These are phyloP conservation scores for Astragalus membranaceus DNA, from an alignment of 306 rosid species.

Conservation along the genomic window DNA sequence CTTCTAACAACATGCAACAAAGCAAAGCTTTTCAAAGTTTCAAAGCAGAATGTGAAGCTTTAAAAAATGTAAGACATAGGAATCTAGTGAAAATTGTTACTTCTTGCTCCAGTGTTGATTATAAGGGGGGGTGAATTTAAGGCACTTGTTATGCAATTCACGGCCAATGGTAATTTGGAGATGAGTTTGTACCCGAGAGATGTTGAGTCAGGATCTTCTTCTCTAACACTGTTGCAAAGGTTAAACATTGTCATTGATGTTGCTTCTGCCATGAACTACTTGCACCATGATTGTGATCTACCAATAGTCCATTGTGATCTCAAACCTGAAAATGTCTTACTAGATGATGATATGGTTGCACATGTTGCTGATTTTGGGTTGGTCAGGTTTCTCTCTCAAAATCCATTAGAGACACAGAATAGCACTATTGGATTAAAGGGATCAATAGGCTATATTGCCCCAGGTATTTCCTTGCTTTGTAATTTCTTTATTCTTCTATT, in stretches of 20 bases:
- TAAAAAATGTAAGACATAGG: constrained; percentile 32
- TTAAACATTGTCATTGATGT: no score
- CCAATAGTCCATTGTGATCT: no score
- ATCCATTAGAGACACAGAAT: constrained; percentile 11
- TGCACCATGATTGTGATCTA: no score
- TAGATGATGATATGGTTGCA: constrained; percentile 38
- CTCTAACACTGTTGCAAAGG: no score
- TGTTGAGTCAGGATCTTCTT: no score
- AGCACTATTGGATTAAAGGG: constrained; percentile 32
- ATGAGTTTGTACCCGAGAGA: constrained; percentile 7
- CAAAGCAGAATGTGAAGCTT: constrained; percentile 33
- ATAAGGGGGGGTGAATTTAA: no score
- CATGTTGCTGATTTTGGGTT: constrained; percentile 49
- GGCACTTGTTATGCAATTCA: no score
- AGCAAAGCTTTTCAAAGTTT: constrained; percentile 37
- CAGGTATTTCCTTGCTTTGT: constrained; percentile 30
- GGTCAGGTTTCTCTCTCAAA: constrained; percentile 30
- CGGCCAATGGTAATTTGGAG: constrained; percentile 36
- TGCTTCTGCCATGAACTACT: no score
- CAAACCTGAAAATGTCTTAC: constrained; percentile 36
- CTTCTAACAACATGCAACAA: constrained; percentile 33
- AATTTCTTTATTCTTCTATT: background rate
- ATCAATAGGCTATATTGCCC: constrained; percentile 46
- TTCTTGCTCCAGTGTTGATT: no score
- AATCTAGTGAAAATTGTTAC: no score